Base-by-base conservation (phyloP, 345 rosid genomes). In the Clausena lansium region DNA sequence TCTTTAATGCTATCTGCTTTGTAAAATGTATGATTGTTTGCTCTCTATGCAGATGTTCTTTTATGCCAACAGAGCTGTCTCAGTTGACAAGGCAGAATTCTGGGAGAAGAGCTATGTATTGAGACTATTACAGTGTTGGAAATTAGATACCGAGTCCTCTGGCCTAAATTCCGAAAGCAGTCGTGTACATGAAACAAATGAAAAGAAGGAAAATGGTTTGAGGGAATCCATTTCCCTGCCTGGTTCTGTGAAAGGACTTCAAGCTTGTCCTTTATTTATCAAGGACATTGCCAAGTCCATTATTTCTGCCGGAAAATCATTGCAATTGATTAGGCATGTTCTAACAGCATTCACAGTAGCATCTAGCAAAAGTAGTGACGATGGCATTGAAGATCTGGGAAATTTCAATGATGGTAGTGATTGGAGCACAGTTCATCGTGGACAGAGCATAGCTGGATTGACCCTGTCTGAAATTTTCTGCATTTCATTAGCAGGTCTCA, bases 261-360 rank as follows among this genome's bases (percentile, higher is more conserved):
- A 83, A 68, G 67, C 81, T 62, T 96, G 92, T 75, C 99, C 99
- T 76, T 75, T 88, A 76, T 93, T 93, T 86, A 77, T 97, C 20
- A 91, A 86, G 87, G 95, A 89, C 87, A 87, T 86, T 62, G 88
- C 90, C 70, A 88, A 87, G 78, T 89, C 98, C 50, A 89, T 94
- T 84, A 87, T 97, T 80, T 93, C 98, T 78, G 99, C 98, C 35
- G 99, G 99, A 75, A 97, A 97, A 85, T 97, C 99, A 36, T 83
- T 93, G 87, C 98, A 94, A 86, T 87, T 97, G 83, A 89, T 93
- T 71, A 88, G 86, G 57, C 97, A 90, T 82, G 81, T 89, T 80
- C 88, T 89, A 77, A 72, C 83, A 74, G 79, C 89, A 71, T 84
- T 76, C 65, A 78, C 84, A 22, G 81, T 66, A 75, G 68, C 63